A percentile compares a stretch with the other conserved stretches of the same genome.
Evolutionary conservation across 257 asterid genomes (phyloP).

Genomic region (Dorcoceras hygrometricum): DNA sequence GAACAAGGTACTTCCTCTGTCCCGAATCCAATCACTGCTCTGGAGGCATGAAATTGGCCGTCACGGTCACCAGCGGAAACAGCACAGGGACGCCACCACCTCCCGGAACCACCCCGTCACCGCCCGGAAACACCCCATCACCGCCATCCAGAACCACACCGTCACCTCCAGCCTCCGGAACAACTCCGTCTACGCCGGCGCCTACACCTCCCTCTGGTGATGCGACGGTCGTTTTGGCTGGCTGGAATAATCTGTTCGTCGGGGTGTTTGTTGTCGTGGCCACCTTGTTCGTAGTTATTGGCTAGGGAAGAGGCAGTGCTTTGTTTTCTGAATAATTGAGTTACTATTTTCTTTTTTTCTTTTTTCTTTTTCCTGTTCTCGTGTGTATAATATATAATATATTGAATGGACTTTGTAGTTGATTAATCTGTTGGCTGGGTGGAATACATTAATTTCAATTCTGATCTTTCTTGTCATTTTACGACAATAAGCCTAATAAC

Average conservation of each 20-base stretch:
- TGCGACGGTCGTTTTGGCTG: conserved; percentile 32
- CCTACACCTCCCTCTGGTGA: conserved; percentile 28
- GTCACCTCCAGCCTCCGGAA: background rate
- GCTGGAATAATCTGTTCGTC: conserved; percentile 27
- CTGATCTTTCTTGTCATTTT: too few relatives aligned
- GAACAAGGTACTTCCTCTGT: conserved; percentile 53
- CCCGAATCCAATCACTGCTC: conserved; percentile 47
- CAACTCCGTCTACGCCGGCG: background rate
- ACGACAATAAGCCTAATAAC: too few relatives aligned
- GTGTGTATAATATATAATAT: too few relatives aligned
- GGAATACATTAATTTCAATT: too few relatives aligned
- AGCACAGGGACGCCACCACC: conserved; percentile 30
- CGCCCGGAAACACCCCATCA: background rate
- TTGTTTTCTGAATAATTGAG: too few relatives aligned
- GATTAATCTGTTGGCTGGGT: too few relatives aligned
- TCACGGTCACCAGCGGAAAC: conserved; percentile 39
- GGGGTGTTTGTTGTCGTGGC: conserved; percentile 40
- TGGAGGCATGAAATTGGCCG: conserved; percentile 48
- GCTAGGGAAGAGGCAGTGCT: too few relatives aligned
- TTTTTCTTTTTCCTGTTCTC: too few relatives aligned
- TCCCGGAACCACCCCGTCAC: conserved; percentile 3
- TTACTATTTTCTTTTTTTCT: too few relatives aligned
- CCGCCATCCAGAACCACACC: background rate
- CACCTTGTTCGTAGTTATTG: conserved; percentile 31
- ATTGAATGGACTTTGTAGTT: too few relatives aligned